Conservation (phyloP, 495 filamentous ascomycete species). For the Xylaria sp. region DNA sequence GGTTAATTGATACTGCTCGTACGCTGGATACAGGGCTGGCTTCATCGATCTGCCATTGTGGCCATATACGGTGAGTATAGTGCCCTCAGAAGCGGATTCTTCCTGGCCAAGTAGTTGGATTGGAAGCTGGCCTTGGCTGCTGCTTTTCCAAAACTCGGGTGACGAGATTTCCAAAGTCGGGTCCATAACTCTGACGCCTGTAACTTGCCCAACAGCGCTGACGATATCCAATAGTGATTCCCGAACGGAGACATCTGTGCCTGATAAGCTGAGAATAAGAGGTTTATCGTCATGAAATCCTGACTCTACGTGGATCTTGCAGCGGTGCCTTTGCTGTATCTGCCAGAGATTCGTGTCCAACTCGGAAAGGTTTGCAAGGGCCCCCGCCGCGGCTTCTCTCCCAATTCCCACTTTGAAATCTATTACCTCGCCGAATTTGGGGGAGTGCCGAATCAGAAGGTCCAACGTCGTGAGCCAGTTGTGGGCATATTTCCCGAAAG, state of each 20-base stretch:
- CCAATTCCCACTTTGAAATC: constrained; percentile 36
- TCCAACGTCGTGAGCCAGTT: constrained; percentile 28
- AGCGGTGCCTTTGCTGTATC: constrained; percentile 34
- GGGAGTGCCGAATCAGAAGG: constrained; percentile 36
- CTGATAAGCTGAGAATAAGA: constrained; percentile 33
- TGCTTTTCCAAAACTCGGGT: constrained; percentile 19
- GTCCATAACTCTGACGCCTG: constrained; percentile 32
- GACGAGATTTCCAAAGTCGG: constrained; percentile 16
- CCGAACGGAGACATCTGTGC: constrained; percentile 31
- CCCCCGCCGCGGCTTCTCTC: constrained; percentile 29
- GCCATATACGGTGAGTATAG: constrained; percentile 31
- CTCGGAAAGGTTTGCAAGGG: constrained; percentile 28
- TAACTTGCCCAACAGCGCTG: constrained; percentile 28
- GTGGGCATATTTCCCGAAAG: neutral
- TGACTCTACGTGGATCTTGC: constrained; percentile 32
- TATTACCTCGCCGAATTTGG: constrained; percentile 29
- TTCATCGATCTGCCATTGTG: neutral
- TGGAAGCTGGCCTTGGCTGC: neutral
- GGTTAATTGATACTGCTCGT: constrained; percentile 31
- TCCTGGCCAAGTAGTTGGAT: constrained; percentile 25
- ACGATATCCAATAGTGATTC: constrained; percentile 35
- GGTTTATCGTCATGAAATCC: constrained; percentile 3
- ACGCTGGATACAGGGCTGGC: constrained; percentile 7
- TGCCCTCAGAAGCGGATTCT: constrained; percentile 25
- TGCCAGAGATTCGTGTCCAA: constrained; percentile 35